Base-by-base conservation (phyloP, 305 asterid species). In the Fraxinus floribunda region DNA sequence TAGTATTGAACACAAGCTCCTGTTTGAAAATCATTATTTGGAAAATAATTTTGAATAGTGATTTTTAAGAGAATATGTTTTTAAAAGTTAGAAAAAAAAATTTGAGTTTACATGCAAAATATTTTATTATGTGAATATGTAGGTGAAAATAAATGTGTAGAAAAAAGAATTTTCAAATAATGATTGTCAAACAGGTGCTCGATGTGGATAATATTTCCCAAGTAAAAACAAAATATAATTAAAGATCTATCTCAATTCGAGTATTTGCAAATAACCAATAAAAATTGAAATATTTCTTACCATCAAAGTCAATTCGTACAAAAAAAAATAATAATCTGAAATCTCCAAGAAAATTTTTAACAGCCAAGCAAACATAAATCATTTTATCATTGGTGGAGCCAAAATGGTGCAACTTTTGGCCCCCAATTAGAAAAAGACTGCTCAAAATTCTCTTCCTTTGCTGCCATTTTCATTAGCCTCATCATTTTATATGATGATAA, bases 381-480 rank as follows among this genome's bases (percentile, higher is more conserved):
- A 29, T 46, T 26, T 62, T 30, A 70, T 30, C 39, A 29, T 70
- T 70, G 39, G 75, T 70, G 75, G 75, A 70, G 41, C 75, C 22
- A 70, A 70, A 30, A 29, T 6, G 22, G 20, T 70, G 41, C 75
- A 70, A 70, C 39, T 70, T 68, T 68, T 68, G 75, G 75, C 15
- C 75, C 75, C 38, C 75, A 70, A 5, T 10, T 29, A 30, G 75
- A 30, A 70, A 70, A 70, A 30, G 75, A 70, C 75, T 2, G 13
- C 75, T 30, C 75, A 70, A 70, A 70, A 70, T 70, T 70, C 39
- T 70, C 75, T 64, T 24, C 73, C 73, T 70, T 70, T 10, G 75
- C 57, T 70, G 75, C 75, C 39, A 70, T 70, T 70, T 46, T 70
- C 39, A 30, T 70, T 13, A 13, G 38, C 9, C 75, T 30, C 20